A percentile compares a stretch with the other conserved stretches of the same genome.
These are phyloP conservation scores for Leishmania guyanensis DNA, from an alignment of 208 protist genomes.

Conservation along the genomic window DNA sequence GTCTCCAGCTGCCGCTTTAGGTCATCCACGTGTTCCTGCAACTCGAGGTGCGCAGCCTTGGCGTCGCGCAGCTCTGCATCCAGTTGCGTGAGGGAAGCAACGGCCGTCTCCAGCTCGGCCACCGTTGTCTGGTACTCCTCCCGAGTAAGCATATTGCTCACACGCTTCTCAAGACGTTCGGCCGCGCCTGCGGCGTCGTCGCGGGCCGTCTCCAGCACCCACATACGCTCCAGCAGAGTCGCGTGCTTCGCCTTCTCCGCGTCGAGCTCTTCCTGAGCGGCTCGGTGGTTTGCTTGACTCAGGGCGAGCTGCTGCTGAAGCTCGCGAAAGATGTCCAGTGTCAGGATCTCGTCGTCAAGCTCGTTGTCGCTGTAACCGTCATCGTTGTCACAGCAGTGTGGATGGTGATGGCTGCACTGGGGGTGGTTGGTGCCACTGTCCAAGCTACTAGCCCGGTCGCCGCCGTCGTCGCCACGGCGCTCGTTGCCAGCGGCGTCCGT, in stretches of 20 bases:
- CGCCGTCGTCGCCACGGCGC: slow-evolving; percentile 10
- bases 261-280: slow-evolving; percentile 50
- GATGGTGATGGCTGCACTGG: not conserved
- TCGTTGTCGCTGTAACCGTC: slow-evolving; percentile 31
- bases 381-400: not conserved
- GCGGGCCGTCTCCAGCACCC: slow-evolving; percentile 59
- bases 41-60: slow-evolving; percentile 9
- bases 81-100: slow-evolving; percentile 21
- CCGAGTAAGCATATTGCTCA: slow-evolving; percentile 51
- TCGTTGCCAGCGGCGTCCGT: not conserved
- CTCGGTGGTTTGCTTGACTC: slow-evolving; percentile 38
- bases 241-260: slow-evolving; percentile 61
- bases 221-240: slow-evolving; percentile 69
- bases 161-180: slow-evolving; percentile 14
- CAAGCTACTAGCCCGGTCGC: not conserved
- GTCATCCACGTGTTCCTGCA: slow-evolving; percentile 16
- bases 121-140: slow-evolving; percentile 47
- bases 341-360: slow-evolving; percentile 22
- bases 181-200: slow-evolving; percentile 40
- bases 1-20: slow-evolving; percentile 32
- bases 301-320: slow-evolving; percentile 53
- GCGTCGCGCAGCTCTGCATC: slow-evolving; percentile 40
- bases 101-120: slow-evolving; percentile 37
- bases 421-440: slow-evolving; percentile 11
- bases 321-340: slow-evolving; percentile 28